Evolutionary conservation across 106 monocot genomes (phyloP), one percentile per base, ranked within the genome.

Genomic region (Hemerocallis citrina): DNA sequence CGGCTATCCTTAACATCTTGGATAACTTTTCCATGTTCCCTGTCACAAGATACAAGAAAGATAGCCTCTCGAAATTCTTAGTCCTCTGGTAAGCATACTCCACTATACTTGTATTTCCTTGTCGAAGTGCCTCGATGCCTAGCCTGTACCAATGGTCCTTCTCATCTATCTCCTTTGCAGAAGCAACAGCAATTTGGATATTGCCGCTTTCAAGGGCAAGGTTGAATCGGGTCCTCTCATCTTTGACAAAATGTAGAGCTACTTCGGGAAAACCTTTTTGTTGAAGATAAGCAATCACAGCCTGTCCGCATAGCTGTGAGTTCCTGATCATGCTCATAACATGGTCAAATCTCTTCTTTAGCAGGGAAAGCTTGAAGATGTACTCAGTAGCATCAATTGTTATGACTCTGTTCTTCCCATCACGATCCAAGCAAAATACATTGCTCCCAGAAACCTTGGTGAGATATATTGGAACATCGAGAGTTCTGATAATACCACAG

Each of bases 171-270:
- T 78, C 77, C 17, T 84, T 93, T 49, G 92, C 92, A 57, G 92
- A 80, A 65, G 92, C 92, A 67, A 93, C 92, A 31, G 92, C 92
- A 52, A 93, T 82, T 74, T 93, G 88, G 36, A 93, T 88, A 51
- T 93, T 93, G 9, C 92, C 92, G 62, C 92, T 93, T 63, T 93
- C 92, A 34, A 85, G 55, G 22, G 84, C 84, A 68, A 85, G 57
- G 33, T 85, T 85, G 41, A 85, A 85, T 12, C 79, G 67, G 10
- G 79, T 85, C 33, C 66, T 75, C 69, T 85, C 84, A 52, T 85
- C 84, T 70, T 85, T 85, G 13, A 79, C 72, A 67, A 78, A 78
- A 49, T 78, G 72, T 11, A 78, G 77, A 33, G 77, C 66, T 9
- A 78, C 77, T 50, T 78, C 77, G 33, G 67, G 71, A 45, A 77